A percentile compares a stretch with the other conserved stretches of the same genome.
Evolutionary conservation across 306 rosid species (phyloP).

Genomic region (Medicago ruthenica): DNA sequence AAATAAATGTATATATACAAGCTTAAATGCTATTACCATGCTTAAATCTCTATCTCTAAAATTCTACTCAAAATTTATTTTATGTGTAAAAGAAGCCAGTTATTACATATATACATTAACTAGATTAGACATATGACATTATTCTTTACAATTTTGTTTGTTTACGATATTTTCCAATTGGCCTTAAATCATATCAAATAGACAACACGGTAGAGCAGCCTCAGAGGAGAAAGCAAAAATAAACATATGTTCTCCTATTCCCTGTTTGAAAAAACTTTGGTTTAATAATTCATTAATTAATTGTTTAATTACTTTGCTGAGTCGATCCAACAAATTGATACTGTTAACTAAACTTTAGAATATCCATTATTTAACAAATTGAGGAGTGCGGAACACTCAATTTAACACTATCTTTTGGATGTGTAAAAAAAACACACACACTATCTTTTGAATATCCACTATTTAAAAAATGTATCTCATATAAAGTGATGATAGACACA

Average conservation of each 20-base stretch:
- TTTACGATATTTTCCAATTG: conserved; percentile 32
- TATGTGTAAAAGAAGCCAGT: conserved; percentile 25
- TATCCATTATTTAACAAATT: too few relatives aligned
- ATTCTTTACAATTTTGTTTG: conserved; percentile 45
- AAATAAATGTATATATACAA: background rate
- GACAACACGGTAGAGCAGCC: conserved; percentile 47
- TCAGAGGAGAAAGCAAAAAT: conserved; percentile 40
- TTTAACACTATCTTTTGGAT: too few relatives aligned
- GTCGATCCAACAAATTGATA: conserved; percentile 31
- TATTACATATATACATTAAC: background rate
- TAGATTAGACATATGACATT: conserved; percentile 10
- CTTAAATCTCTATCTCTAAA: background rate
- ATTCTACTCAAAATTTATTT: background rate
- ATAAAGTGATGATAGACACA: too few relatives aligned
- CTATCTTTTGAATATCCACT: too few relatives aligned
- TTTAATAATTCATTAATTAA: background rate
- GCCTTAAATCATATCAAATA: conserved; percentile 19
- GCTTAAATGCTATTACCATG: background rate
- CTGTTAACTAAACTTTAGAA: too few relatives aligned
- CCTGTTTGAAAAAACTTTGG: conserved; percentile 14
- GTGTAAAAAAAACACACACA: too few relatives aligned
- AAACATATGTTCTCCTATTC: conserved; percentile 6
- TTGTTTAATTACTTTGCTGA: background rate
- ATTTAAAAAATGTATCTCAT: too few relatives aligned
- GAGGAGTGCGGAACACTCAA: too few relatives aligned